A percentile compares a stretch with the other conserved stretches of the same genome.
These are phyloP conservation scores for Fusarium proliferatum DNA, from an alignment of 2,329 filamentous ascomycete species.

Conservation along the genomic window DNA sequence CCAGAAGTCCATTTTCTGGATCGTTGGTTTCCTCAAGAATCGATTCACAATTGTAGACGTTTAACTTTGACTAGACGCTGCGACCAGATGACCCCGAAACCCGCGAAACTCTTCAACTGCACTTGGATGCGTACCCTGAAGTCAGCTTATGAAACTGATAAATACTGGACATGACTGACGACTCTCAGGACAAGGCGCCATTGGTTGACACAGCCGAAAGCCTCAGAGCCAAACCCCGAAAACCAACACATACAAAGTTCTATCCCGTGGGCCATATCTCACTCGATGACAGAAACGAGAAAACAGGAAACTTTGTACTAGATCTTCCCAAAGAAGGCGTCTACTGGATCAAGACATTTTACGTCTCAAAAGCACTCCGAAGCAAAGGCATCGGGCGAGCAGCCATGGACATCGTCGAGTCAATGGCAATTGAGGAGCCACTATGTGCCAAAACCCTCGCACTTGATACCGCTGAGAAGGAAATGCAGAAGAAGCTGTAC, in stretches of 20 bases:
- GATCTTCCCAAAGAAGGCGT: conserved; percentile 33
- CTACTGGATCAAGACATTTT: conserved; percentile 49
- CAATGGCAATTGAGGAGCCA: conserved; percentile 42
- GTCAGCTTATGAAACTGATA: background rate
- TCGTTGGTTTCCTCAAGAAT: conserved; percentile 7
- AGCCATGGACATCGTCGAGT: conserved; percentile 46
- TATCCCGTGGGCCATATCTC: conserved; percentile 43
- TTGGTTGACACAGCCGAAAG: conserved; percentile 33
- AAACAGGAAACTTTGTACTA: conserved; percentile 10
- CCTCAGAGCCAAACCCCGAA: conserved; percentile 28
- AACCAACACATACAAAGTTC: conserved; percentile 23
- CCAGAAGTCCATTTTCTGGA: conserved; percentile 43
- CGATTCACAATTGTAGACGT: accelerated
- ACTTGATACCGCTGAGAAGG: conserved; percentile 44
- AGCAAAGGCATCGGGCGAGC: conserved; percentile 43
- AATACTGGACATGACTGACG: accelerated
- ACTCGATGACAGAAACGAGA: conserved; percentile 34
- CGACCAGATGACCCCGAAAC: conserved; percentile 2
- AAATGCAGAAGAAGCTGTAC: conserved; percentile 24
- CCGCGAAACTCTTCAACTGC: conserved; percentile 8
- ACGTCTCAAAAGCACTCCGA: conserved; percentile 41
- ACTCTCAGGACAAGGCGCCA: conserved; percentile 13
- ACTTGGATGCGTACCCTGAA: conserved; percentile 29
- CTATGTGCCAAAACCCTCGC: conserved; percentile 41
- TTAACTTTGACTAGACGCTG: conserved; percentile 22